Evolutionary conservation across 345 rosid genomes (phyloP).

Genomic region (Eucalyptus pumila): DNA sequence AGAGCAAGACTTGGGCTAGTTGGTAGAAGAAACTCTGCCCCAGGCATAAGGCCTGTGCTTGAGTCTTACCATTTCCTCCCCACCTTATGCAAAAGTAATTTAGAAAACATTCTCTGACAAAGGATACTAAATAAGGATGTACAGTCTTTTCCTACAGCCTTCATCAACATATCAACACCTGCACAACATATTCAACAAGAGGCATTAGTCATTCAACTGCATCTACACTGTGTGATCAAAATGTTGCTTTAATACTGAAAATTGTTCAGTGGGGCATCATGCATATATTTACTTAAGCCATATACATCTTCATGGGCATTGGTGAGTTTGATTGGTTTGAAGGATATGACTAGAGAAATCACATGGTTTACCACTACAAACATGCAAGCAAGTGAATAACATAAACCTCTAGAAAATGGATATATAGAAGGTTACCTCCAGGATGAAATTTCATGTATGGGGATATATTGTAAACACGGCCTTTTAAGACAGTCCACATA

Average conservation of each 20-base stretch:
- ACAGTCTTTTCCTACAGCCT: constrained; percentile 83
- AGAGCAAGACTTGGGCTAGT: neutral
- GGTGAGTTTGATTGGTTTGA: neutral
- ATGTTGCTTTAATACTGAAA: neutral
- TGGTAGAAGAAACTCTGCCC: neutral
- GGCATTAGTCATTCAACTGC: neutral
- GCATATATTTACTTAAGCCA: neutral
- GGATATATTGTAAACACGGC: constrained; percentile 71
- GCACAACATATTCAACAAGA: neutral
- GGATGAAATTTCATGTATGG: constrained; percentile 97
- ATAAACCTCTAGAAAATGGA: neutral
- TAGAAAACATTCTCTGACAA: neutral
- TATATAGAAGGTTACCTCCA: neutral
- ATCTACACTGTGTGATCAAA: neutral
- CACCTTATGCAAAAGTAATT: neutral
- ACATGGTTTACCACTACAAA: neutral
- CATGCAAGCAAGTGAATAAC: neutral
- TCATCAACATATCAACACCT: constrained; percentile 86
- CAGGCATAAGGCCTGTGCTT: neutral
- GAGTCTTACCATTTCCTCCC: neutral
- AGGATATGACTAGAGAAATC: neutral
- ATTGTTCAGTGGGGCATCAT: neutral
- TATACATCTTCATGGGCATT: neutral
- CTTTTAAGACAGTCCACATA: constrained; percentile 92
- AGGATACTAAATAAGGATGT: constrained; percentile 92